These are phyloP conservation scores for Triticum turgidum DNA, from an alignment of 176 grass and related monocot genomes.

Conservation along the genomic window DNA sequence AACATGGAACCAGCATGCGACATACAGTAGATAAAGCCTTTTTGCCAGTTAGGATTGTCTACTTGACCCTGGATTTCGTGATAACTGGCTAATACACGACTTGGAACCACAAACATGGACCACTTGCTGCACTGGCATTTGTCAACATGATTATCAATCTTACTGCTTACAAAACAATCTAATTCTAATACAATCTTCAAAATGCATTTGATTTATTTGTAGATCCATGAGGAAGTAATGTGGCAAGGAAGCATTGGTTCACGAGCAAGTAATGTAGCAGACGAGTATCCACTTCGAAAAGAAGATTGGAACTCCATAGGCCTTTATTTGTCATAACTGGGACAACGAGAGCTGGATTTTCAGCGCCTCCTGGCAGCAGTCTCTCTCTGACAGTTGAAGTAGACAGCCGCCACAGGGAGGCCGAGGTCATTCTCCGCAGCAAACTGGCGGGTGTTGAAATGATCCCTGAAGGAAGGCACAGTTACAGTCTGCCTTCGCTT, in stretches of 20 bases:
- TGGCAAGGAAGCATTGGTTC: not conserved
- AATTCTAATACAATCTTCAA: conserved; percentile 27
- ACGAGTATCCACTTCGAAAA: not conserved
- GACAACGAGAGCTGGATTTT: not conserved
- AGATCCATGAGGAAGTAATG: not conserved
- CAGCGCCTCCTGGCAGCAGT: conserved; percentile 81
- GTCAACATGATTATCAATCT: conserved; percentile 8
- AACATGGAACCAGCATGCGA: conserved; percentile 2
- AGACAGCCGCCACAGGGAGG: conserved; percentile 84
- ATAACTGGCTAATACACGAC: not conserved
- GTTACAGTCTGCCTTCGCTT: conserved; percentile 45
- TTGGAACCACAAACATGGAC: conserved; percentile 12
- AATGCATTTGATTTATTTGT: conserved; percentile 48
- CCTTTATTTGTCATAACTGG: conserved; percentile 22
- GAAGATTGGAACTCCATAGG: not conserved
- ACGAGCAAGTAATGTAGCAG: conserved; percentile 5
- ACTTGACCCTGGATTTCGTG: not conserved
- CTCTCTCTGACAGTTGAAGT: conserved; percentile 88
- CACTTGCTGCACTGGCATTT: not conserved
- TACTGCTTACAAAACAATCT: conserved; percentile 13
- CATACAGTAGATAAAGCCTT: conserved; percentile 3
- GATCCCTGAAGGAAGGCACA: conserved; percentile 50
- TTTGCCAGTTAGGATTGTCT: conserved; percentile 14
- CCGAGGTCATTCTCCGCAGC: conserved; percentile 75
- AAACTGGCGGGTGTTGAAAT: conserved; percentile 78